Evolutionary conservation across 306 rosid species (phyloP).

Genomic region (Pterocarpus santalinus): DNA sequence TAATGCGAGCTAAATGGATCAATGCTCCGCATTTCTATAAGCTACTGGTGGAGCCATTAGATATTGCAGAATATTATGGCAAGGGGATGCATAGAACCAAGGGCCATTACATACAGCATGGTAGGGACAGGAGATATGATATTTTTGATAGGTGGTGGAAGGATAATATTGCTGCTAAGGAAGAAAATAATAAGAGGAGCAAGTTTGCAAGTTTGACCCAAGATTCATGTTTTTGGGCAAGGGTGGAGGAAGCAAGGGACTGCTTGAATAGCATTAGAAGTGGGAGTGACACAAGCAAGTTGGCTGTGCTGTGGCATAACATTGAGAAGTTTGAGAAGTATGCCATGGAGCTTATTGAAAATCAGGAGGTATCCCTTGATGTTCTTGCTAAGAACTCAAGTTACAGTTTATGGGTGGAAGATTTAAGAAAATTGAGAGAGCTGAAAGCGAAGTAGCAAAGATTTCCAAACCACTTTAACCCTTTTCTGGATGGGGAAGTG

Average conservation of each 20-base stretch:
- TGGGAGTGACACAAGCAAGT: slow-evolving; percentile 52
- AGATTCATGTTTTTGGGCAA: slow-evolving; percentile 91
- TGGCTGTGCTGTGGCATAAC: slow-evolving; percentile 52
- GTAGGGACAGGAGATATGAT: slow-evolving; percentile 73
- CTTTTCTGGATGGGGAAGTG: slow-evolving; percentile 46
- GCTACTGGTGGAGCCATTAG: slow-evolving; percentile 84
- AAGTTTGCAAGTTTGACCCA: slow-evolving; percentile 78
- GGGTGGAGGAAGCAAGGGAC: slow-evolving; percentile 81
- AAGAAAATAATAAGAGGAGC: slow-evolving; percentile 54
- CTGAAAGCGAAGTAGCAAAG: slow-evolving; percentile 52
- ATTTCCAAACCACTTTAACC: slow-evolving; percentile 35
- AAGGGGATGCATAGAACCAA: slow-evolving; percentile 50
- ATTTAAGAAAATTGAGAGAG: slow-evolving; percentile 53
- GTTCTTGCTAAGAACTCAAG: slow-evolving; percentile 77
- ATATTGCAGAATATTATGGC: slow-evolving; percentile 79
- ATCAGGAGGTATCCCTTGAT: slow-evolving; percentile 70
- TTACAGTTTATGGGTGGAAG: slow-evolving; percentile 66
- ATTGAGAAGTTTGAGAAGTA: slow-evolving; percentile 64
- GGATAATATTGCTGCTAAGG: slow-evolving; percentile 40
- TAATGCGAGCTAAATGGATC: slow-evolving; percentile 64
- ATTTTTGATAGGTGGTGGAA: slow-evolving; percentile 83
- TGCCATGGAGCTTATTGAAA: slow-evolving; percentile 60
- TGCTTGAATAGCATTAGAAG: slow-evolving; percentile 57
- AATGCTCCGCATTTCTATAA: slow-evolving; percentile 67
- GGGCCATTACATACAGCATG: slow-evolving; percentile 77